Base-by-base conservation (phyloP, 257 asterid genomes). In the Solanum dulcamara region DNA sequence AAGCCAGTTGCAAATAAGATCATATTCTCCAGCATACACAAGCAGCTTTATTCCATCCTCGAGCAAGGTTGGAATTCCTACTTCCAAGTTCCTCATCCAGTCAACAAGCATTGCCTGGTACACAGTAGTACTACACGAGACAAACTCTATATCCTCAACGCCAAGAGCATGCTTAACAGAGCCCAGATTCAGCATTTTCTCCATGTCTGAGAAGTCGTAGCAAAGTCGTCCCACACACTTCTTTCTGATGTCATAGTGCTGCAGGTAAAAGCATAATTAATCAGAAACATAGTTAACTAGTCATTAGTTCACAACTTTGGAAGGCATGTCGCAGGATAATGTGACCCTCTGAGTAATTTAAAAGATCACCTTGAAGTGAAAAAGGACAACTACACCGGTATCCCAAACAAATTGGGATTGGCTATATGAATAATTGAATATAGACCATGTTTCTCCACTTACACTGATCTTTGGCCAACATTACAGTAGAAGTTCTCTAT, bases 1-100 rank as follows among this genome's bases (percentile, higher is more conserved):
- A 6, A 89, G 91, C 91, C 91, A 89, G 83, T 89, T 89, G 89
- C 91, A 89, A 50, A 89, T 86, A 67, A 89, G 91, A 77, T 89
- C 91, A 75, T 86, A 89, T 84, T 89, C 91, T 74, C 90, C 90
- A 38, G 90, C 90, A 86, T 88, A 88, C 1, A 88, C 70, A 37
- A 88, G 90, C 86, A 89, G 9, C 59, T 86, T 85, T 60, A 89
- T 85, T 53, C 87, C 89, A 74, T 89, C 91, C 81, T 89, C 91
- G 0, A 89, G 89, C 83, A 89, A 86, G 24, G 83, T 30, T 3
- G 91, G 91, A 67, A 89, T 88, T 87, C 90, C 89, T 24, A 55
- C 88, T 80, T 86, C 90, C 14, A 81, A 86, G 70, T 88, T 86
- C 81, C 89, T 86, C 91, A 89, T 89, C 91, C 91, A 89, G 70